Base-by-base conservation (phyloP, 805 yeast species). In the Zygosaccharomyces bisporus region DNA sequence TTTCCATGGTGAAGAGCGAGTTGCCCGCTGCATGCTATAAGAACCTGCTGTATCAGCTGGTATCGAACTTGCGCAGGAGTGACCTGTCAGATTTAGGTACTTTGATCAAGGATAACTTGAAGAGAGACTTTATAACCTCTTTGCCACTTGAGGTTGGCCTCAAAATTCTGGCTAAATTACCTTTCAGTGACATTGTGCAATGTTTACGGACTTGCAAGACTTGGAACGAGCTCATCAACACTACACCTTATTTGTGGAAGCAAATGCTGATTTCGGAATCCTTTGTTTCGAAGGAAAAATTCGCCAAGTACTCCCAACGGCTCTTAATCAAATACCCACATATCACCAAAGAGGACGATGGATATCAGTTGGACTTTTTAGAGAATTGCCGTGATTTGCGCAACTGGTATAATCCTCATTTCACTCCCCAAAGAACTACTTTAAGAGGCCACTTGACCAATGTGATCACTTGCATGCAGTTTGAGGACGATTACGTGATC, bases 381-480 rank as follows among this genome's bases (percentile, higher is more conserved):
- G 54, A 80, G 76, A 63, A 69, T 75, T 29, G 70, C 81, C 47
- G 76, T 7, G 78, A 85, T 30, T 71, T 79, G 33, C 68, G 71
- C 43, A 79, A 93, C 60, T 93, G 99, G 98, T 83, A 80, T 76
- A 74, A 82, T 54, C 84, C 90, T 1, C 66, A 65, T 16, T 84
- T 76, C 58, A 71, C 68, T 40, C 97, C 98, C 1, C 74, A 72
- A 47, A 73, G 82, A 46, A 77, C 81, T 3, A 77, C 85, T 12
- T 73, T 83, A 7, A 73, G 77, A 10, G 87, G 86, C 4, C 88
- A 81, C 56, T 87, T 87, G 44, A 70, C 78, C 20, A 81, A 81
- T 56, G 95, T 91, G n/a, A 93, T 93, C 2, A 93, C 99, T 0
- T 93, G 98, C 59, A 70, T 93, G 49, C 96, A 90, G 64, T 88